phyloP scores from a whole-genome alignment of 345 rosid species.

The Salix viminalis region DNA sequence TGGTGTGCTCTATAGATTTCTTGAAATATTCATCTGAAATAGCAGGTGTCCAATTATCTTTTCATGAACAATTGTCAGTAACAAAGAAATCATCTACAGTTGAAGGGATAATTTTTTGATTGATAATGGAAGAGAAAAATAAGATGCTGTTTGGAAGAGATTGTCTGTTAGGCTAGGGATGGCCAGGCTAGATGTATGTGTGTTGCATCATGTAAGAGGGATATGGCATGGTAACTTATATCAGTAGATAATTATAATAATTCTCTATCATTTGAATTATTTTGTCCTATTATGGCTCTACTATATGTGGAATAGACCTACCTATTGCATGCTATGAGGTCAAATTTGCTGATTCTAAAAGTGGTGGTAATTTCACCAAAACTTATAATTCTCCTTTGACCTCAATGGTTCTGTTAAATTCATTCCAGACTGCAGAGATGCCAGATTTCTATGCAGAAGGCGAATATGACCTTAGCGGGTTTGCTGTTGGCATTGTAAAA shows the following conservation, averaged over 20 bases:
- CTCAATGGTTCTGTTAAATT: background rate
- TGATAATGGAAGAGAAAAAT: background rate
- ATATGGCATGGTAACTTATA: background rate
- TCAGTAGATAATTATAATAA: background rate
- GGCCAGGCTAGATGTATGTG: background rate
- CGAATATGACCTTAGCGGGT: conserved; percentile 89
- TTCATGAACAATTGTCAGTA: too few relatives aligned
- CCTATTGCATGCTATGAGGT: background rate
- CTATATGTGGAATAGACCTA: background rate
- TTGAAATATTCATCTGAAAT: background rate
- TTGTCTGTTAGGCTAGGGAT: background rate
- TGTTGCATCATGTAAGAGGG: background rate
- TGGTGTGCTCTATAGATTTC: background rate
- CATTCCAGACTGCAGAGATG: conserved; percentile 89
- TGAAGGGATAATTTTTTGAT: background rate
- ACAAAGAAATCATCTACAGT: too few relatives aligned
- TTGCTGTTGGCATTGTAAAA: conserved; percentile 84
- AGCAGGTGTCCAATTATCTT: too few relatives aligned
- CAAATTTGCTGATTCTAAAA: background rate
- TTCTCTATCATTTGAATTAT: background rate
- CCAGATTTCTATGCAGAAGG: conserved; percentile 81
- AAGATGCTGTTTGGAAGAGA: background rate
- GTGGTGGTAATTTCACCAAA: background rate
- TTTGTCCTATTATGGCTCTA: background rate
- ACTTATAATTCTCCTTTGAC: background rate